A percentile compares a stretch with the other conserved stretches of the same genome.
phyloP scores from a whole-genome alignment of 179 eudicot genomes.

The Amaranthus tricolor region DNA sequence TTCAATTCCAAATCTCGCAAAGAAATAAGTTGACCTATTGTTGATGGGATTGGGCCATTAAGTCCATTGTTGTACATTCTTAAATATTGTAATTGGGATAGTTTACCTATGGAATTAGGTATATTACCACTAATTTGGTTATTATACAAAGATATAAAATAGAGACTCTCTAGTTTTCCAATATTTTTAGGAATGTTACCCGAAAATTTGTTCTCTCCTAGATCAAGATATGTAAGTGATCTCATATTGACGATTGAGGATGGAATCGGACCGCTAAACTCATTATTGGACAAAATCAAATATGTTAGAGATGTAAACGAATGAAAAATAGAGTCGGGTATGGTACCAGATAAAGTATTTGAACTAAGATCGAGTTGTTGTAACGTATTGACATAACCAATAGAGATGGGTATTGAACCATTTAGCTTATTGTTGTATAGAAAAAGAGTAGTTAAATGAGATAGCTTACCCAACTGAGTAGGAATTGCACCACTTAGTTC shows the following conservation, averaged over 20 bases:
- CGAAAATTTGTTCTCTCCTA: slow-evolving; percentile 40
- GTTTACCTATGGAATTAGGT: slow-evolving; percentile 52
- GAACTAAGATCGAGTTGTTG: slow-evolving; percentile 34
- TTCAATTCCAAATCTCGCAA: slow-evolving; percentile 34
- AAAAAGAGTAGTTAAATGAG: slow-evolving; percentile 36
- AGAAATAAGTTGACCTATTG: slow-evolving; percentile 47
- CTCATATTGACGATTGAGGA: slow-evolving; percentile 35
- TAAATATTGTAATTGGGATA: slow-evolving; percentile 35
- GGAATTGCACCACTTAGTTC: slow-evolving; percentile 52
- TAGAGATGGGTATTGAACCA: slow-evolving; percentile 53
- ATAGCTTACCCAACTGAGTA: slow-evolving; percentile 47
- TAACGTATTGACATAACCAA: slow-evolving; percentile 35
- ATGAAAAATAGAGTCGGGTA: slow-evolving; percentile 39
- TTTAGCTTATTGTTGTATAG: slow-evolving; percentile 48
- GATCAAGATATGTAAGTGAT: slow-evolving; percentile 41
- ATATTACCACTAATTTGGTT: slow-evolving; percentile 46
- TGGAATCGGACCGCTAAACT: slow-evolving; percentile 44
- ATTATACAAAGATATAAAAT: slow-evolving; percentile 40
- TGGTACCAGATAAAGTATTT: slow-evolving; percentile 42
- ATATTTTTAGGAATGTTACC: slow-evolving; percentile 43
- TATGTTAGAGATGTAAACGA: slow-evolving; percentile 13
- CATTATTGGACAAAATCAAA: slow-evolving; percentile 21
- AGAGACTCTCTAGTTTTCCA: slow-evolving; percentile 44
- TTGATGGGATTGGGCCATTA: slow-evolving; percentile 46
- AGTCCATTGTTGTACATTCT: slow-evolving; percentile 46